phyloP scores from a whole-genome alignment of 2,329 filamentous ascomycete genomes.

The Beauveria brongniartii region DNA sequence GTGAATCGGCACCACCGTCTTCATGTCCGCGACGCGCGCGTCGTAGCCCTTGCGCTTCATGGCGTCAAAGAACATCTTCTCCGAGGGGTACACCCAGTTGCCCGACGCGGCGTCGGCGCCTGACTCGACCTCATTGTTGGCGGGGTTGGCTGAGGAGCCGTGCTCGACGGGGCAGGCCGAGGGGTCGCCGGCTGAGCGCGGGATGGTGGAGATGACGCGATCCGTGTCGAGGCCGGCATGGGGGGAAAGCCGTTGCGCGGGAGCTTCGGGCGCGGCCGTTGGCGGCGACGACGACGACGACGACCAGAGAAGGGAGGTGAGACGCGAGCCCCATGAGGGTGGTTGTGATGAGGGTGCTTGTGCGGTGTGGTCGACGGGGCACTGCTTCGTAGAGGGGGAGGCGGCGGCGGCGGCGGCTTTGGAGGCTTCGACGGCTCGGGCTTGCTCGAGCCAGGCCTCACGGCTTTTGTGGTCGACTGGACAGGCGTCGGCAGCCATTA shows the following conservation, averaged over 20 bases:
- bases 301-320: conserved; percentile 34
- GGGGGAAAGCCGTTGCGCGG: conserved; percentile 11
- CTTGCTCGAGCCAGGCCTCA: conserved; percentile 74
- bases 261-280: conserved; percentile 16
- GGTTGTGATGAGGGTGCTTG: conserved; percentile 14
- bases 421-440: conserved; percentile 41
- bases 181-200: conserved; percentile 43
- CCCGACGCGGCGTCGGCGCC: conserved; percentile 61
- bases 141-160: conserved; percentile 34
- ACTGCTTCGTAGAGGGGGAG: conserved; percentile 15
- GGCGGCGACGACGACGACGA: conserved; percentile 18
- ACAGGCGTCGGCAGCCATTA: conserved; percentile 42
- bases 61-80: conserved; percentile 96
- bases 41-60: conserved; percentile 86
- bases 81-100: conserved; percentile 96
- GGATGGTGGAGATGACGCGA: conserved; percentile 74
- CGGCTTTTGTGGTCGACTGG: conserved; percentile 88
- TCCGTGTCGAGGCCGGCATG: conserved; percentile 46
- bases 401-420: conserved; percentile 18
- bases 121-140: conserved; percentile 73
- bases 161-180: conserved; percentile 32
- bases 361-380: conserved; percentile 27
- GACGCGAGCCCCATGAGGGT: conserved; percentile 35
- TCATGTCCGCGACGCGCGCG: conserved; percentile 67
- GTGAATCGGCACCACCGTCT: conserved; percentile 89